phyloP scores from a whole-genome alignment of 2,329 filamentous ascomycete genomes.

The Bipolaris cookei region DNA sequence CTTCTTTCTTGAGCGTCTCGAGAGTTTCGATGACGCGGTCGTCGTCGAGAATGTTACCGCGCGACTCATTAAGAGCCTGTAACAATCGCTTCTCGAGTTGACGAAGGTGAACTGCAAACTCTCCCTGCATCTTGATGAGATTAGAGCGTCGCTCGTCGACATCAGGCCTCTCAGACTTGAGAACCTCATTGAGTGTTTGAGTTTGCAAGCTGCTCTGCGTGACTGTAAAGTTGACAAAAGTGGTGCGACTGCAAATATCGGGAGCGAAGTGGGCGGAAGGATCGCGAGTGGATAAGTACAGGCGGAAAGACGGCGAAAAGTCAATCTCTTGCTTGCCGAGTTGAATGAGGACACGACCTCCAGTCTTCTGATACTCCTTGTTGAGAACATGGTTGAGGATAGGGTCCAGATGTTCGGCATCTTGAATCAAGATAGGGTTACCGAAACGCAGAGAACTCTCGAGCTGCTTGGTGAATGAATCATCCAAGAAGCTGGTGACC shows the following conservation, averaged over 20 bases:
- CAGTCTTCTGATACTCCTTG: constrained; percentile 99
- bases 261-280: constrained; percentile 95
- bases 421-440: constrained; percentile 97
- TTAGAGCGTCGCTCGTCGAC: constrained; percentile 96
- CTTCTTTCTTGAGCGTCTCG: constrained; percentile 97
- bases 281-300: constrained; percentile 94
- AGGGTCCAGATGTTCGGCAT: constrained; percentile 95
- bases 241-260: constrained; percentile 96
- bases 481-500: constrained; percentile 96
- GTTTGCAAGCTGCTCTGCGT: constrained; percentile 98
- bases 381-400: constrained; percentile 98
- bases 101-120: constrained; percentile 97
- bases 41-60: constrained; percentile 96
- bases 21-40: constrained; percentile 98
- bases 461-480: constrained; percentile 96
- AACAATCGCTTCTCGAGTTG: constrained; percentile 93
- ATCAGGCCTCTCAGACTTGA: constrained; percentile 96
- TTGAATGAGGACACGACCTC: constrained; percentile 96
- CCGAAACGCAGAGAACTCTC: constrained; percentile 97
- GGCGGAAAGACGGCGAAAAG: constrained; percentile 94
- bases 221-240: constrained; percentile 99
- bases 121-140: constrained; percentile 97
- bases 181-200: constrained; percentile 94
- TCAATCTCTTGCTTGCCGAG: constrained; percentile 99
- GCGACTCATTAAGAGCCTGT: constrained; percentile 94